Evolutionary conservation across 2,329 filamentous ascomycete genomes (phyloP).

Genomic region (Ophiostoma sp.): DNA sequence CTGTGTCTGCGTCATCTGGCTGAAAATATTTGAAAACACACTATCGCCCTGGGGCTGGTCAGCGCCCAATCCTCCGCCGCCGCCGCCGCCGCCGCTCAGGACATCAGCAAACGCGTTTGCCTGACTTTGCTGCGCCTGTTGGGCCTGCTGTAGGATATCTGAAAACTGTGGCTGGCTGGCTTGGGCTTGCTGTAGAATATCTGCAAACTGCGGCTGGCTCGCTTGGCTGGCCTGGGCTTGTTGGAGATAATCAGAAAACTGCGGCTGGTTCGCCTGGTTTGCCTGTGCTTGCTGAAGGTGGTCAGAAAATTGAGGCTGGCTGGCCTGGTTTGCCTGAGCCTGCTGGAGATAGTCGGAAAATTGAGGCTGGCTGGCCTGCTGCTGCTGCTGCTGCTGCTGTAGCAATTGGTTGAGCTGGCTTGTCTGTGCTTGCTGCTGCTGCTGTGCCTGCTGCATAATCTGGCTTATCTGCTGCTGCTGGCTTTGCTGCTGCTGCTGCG

Average conservation of each 20-base stretch:
- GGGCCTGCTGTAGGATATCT: background rate
- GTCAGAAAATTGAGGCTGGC: background rate
- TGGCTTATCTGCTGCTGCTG: background rate
- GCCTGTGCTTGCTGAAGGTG: background rate
- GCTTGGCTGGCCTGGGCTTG: slow-evolving; percentile 9
- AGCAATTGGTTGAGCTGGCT: no score
- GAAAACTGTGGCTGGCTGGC: background rate
- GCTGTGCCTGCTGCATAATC: background rate
- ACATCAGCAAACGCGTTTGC: background rate
- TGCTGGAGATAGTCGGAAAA: background rate
- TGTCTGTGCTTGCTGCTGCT: background rate
- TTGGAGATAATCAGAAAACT: background rate
- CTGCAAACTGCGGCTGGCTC: background rate
- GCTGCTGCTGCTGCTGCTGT: background rate
- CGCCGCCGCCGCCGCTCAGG: background rate
- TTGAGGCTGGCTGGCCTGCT: background rate
- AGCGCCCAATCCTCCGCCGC: no score
- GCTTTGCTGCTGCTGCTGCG: background rate
- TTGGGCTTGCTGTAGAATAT: background rate
- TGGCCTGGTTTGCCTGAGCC: slow-evolving; percentile 1
- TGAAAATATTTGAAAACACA: background rate
- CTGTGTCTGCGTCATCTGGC: background rate
- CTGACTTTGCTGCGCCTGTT: background rate
- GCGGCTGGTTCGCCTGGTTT: background rate
- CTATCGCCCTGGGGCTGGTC: background rate